Conservation (phyloP, 306 rosid genomes). For the Echinosophora koreensis region DNA sequence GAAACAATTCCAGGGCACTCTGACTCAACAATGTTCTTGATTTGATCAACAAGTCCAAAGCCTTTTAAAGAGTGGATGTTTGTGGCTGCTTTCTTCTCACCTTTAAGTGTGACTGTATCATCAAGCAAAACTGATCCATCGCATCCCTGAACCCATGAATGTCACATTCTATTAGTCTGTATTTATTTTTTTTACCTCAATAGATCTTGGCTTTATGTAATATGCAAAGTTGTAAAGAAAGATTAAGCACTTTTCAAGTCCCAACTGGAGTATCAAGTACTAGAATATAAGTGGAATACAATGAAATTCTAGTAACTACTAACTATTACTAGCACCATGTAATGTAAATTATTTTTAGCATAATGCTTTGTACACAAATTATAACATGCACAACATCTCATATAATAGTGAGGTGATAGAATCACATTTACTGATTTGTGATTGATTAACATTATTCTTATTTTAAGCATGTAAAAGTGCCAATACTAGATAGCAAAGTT, state of each 20-base stretch:
- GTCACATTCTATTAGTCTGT: neutral
- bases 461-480: neutral
- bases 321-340: neutral
- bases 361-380: too few relatives aligned
- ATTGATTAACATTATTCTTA: too few relatives aligned
- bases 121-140: slow-evolving; percentile 91
- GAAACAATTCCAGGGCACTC: slow-evolving; percentile 93
- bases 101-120: slow-evolving; percentile 77
- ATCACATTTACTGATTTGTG: neutral
- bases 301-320: neutral
- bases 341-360: neutral
- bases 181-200: neutral
- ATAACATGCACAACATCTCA: too few relatives aligned
- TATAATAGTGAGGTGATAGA: too few relatives aligned
- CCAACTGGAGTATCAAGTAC: neutral
- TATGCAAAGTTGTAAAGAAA: slow-evolving; percentile 32
- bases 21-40: slow-evolving; percentile 87
- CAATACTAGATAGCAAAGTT: slow-evolving; percentile 9
- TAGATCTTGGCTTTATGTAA: neutral
- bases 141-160: slow-evolving; percentile 69
- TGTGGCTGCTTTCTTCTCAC: slow-evolving; percentile 79
- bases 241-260: neutral
- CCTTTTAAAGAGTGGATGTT: slow-evolving; percentile 80
- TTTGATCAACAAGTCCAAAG: slow-evolving; percentile 63
- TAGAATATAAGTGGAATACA: slow-evolving; percentile 1